Percentiles rank a stretch among this genome's conserved stretches.
These are phyloP conservation scores for Leccinum pallidistipes DNA, from an alignment of 1,284 basidiomycete species.

Conservation along the genomic window DNA sequence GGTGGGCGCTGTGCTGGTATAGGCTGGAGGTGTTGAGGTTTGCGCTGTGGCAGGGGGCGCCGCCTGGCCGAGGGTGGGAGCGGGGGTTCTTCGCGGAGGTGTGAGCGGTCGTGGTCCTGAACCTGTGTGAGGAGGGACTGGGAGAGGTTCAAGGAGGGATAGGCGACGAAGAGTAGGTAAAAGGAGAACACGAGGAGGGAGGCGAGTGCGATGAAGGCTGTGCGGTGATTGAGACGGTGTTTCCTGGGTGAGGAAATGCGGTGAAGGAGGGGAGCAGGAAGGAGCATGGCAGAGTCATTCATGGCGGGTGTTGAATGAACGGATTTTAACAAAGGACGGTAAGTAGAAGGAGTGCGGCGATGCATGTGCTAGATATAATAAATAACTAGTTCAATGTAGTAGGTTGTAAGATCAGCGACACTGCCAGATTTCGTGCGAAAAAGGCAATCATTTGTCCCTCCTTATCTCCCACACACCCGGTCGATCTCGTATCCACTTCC, in stretches of 20 bases:
- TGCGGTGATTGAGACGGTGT: constrained; percentile 40
- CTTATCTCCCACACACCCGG: neutral
- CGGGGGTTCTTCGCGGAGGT: constrained; percentile 20
- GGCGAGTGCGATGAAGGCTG: constrained; percentile 53
- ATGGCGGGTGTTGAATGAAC: fast-evolving
- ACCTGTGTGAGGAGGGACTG: constrained; percentile 38
- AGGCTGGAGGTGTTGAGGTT: constrained; percentile 23
- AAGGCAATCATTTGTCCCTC: neutral
- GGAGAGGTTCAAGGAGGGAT: constrained; percentile 41
- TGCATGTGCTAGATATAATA: constrained; percentile 20
- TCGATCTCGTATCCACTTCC: neutral
- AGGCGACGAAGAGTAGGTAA: constrained; percentile 54
- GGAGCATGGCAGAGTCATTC: constrained; percentile 8
- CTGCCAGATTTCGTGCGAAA: neutral
- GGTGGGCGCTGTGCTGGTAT: constrained; percentile 34
- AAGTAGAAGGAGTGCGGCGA: constrained; percentile 26
- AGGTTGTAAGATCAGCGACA: neutral
- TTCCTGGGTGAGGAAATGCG: constrained; percentile 30
- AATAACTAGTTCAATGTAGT: neutral
- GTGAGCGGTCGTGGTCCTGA: constrained; percentile 16
- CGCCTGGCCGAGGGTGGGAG: constrained; percentile 2
- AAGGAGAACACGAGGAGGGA: constrained; percentile 48
- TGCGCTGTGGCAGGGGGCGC: constrained; percentile 28
- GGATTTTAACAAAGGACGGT: constrained; percentile 20
- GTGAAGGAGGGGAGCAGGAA: constrained; percentile 24